Evolutionary conservation across 2,329 filamentous ascomycete genomes (phyloP), one percentile per base, ranked within the genome.

Genomic region (Ophiostoma novo-ulmi): DNA sequence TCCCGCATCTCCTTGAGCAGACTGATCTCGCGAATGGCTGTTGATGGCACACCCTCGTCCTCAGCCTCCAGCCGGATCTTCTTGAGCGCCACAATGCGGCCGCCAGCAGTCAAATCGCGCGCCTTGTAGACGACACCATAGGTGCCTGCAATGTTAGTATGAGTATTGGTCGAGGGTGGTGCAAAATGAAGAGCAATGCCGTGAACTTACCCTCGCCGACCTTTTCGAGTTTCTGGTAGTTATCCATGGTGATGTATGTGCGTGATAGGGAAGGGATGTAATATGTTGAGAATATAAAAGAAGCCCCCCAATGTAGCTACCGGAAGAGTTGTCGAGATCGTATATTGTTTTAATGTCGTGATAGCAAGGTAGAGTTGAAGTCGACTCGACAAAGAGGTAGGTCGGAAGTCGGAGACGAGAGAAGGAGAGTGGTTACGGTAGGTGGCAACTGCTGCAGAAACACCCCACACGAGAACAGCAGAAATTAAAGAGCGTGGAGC

Each of bases 71-170:
- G 89, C 73, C 92, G 89, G 78, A 96, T 97, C 83, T 96, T 96
- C 85, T 97, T 97, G 76, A 97, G 84, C 14, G 92, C 92, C 73
- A 97, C 92, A 76, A 96, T 94, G 76, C 91, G 90, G 76, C 91
- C 90, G 74, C 86, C 86, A 76, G 92, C 88, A 73, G 87, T 87
- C 73, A 95, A 88, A 79, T 96, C 92, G 75, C 89, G 88, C 71
- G 92, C 92, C 81, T 96, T 96, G 87, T 96, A 96, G 74, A 96
- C 92, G 73, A 96, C 92, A 79, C 93, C 92, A 79, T 96, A 96
- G 7, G 92, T 96, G 77, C 92, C 92, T 95, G 73, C n/a, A 10
- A 22, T 3, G 67, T 36, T 10, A n/a, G 31, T 22, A 35, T 68
- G 39, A 38, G 67, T 44, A 10, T 38, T 31, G 31, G 31, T 31